Evolutionary conservation across 306 rosid genomes (phyloP), one percentile per base, ranked within the genome.

Genomic region (Ochetophila trinervis): DNA sequence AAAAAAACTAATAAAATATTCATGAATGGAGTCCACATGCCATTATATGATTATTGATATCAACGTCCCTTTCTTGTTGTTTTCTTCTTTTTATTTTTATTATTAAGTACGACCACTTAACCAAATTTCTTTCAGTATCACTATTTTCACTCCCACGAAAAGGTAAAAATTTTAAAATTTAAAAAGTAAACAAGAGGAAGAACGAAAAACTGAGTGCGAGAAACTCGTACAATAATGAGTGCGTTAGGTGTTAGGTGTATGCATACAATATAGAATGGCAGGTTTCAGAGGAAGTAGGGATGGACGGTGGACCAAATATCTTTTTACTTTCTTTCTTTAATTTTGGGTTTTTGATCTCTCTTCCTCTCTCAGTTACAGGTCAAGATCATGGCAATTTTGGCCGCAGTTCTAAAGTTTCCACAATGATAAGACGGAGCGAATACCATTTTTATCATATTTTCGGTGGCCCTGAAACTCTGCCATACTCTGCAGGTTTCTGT

Each of bases 371-470:
- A 67, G 37, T 40, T 63, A 67, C 63, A 44, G 72, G 63, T 67
- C 72, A 67, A 45, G 3, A 21, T 67, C 64, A 21, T n/a, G 15
- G 35, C 62, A 54, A 55, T 5, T 5, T n/a, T 50, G 60, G 20
- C 5, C 8, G 45, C 24, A 53, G 55, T 23, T 67, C 61, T 24
- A 22, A 45, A 57, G 64, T 16, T n/a, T 53, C 45, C 51, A n/a
- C 56, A 67, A 17, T 66, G 71, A 66, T 59, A 66, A 54, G 71
- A 66, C 62, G 8, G 62, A 66, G 37, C 53, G 21, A 19, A 66
- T 49, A 57, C 49, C 15, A 19, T 3, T 35, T 20, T 15, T 65
- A 15, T 50, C 13, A 3, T 21, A 1, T 45, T 12, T 19, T 2
- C 17, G 18, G 30, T 27, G 35, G 71, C 53, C 53, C 62, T 66